These are phyloP conservation scores for Ganoderma boninense DNA, from an alignment of 1,284 basidiomycete species.

Conservation along the genomic window DNA sequence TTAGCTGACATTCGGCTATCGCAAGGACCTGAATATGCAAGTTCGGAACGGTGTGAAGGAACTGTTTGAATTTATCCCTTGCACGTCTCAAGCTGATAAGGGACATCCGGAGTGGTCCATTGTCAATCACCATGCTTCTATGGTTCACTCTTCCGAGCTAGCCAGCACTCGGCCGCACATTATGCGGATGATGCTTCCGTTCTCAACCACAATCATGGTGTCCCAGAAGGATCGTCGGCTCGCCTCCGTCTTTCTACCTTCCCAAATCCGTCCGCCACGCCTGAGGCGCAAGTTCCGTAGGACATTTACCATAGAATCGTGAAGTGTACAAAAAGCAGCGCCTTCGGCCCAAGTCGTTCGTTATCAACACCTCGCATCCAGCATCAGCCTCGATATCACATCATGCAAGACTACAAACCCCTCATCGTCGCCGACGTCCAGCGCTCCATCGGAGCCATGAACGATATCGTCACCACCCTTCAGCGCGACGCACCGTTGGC, in stretches of 20 bases:
- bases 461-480: conserved; percentile 12
- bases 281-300: too few species aligned
- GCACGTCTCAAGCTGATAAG: too few species aligned
- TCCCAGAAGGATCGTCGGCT: not conserved
- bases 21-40: not conserved
- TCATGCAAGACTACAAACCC: conserved; percentile 7
- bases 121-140: not conserved
- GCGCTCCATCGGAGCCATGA: conserved; percentile 10
- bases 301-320: too few species aligned
- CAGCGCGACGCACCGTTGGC: conserved; percentile 14
- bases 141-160: not conserved
- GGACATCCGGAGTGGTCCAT: not conserved
- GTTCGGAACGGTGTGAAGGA: too few species aligned
- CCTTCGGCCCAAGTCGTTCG: not conserved
- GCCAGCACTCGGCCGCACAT: not conserved
- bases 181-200: not conserved
- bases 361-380: not conserved
- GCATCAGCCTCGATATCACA: not conserved
- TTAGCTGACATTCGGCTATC: not conserved
- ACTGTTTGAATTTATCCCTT: too few species aligned
- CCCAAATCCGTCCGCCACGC: not conserved
- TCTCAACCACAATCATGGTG: conserved; percentile 3
- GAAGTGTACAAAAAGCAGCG: not conserved
- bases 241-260: not conserved
- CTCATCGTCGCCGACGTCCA: conserved; percentile 12